Percentiles rank a stretch among this genome's conserved stretches.
phyloP scores from a whole-genome alignment of 805 yeast species.

The Saturnispora silvae region DNA sequence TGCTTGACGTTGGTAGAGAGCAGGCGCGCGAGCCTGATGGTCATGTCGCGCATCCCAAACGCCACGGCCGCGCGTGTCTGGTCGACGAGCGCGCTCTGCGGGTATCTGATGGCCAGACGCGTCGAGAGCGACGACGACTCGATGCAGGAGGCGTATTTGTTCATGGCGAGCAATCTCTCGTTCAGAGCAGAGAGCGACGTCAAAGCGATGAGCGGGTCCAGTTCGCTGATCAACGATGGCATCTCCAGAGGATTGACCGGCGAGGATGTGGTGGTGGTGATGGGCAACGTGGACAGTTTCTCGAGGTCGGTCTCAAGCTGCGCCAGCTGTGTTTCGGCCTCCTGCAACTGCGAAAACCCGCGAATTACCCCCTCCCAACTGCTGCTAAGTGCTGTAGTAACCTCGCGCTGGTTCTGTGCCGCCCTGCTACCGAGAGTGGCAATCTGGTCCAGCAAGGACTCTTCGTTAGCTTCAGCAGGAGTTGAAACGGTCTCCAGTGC shows the following conservation, averaged over 20 bases:
- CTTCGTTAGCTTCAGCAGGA: background rate
- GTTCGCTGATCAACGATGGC: constrained; percentile 37
- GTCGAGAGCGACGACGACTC: constrained; percentile 70
- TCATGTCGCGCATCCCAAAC: constrained; percentile 48
- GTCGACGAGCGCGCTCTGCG: constrained; percentile 42
- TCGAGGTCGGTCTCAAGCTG: background rate
- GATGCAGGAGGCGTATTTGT: constrained; percentile 81
- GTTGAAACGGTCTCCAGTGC: background rate
- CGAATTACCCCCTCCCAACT: no score
- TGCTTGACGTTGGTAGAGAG: constrained; percentile 70
- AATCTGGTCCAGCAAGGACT: constrained; percentile 52
- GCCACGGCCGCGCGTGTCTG: constrained; percentile 42
- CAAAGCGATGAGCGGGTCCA: constrained; percentile 66
- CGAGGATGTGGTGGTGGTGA: constrained; percentile 1
- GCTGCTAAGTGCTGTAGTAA: background rate
- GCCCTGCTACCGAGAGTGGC: constrained; percentile 44
- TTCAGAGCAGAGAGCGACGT: constrained; percentile 78
- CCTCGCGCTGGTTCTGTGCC: constrained; percentile 4
- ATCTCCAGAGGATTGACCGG: background rate
- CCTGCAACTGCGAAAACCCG: constrained; percentile 33
- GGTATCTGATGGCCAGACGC: constrained; percentile 60
- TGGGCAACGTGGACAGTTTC: background rate
- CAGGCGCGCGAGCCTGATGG: constrained; percentile 54
- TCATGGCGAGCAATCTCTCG: constrained; percentile 72
- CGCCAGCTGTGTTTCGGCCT: constrained; percentile 6